These are phyloP conservation scores for Excoecaria agallocha DNA, from an alignment of 345 rosid species.

Conservation along the genomic window DNA sequence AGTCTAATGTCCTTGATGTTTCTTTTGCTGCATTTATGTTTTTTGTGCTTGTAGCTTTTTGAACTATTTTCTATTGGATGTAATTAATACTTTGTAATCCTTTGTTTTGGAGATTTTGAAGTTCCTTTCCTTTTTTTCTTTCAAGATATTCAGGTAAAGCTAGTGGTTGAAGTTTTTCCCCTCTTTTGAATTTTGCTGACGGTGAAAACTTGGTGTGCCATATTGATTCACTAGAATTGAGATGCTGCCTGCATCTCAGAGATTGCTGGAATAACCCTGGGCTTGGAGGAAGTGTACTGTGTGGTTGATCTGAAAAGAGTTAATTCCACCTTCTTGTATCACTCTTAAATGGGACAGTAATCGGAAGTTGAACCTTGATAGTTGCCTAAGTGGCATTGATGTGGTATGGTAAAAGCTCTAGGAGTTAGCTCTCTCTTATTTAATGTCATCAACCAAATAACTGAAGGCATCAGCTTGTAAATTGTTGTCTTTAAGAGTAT, in stretches of 20 bases:
- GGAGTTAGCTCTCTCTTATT: neutral
- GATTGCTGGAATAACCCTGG: neutral
- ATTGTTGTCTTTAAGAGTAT: neutral
- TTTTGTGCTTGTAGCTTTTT: neutral
- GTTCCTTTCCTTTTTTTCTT: no score
- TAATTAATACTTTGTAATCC: neutral
- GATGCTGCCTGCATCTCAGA: neutral
- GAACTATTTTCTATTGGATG: neutral
- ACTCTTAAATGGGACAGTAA: neutral
- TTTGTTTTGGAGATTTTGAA: neutral
- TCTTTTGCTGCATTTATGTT: neutral
- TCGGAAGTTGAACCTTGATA: neutral
- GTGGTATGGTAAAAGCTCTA: neutral
- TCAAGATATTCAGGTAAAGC: neutral
- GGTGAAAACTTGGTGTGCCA: neutral
- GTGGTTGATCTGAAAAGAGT: neutral
- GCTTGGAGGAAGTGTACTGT: neutral
- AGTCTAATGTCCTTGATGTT: neutral
- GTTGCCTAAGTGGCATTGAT: neutral
- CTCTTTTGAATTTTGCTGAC: neutral
- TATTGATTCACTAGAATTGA: neutral
- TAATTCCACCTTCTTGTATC: neutral
- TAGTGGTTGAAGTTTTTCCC: neutral
- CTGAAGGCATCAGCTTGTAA: neutral
- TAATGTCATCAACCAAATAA: neutral